Evolutionary conservation across 805 yeast species (phyloP), one percentile per base, ranked within the genome.

Genomic region (Myxozyma udenii): DNA sequence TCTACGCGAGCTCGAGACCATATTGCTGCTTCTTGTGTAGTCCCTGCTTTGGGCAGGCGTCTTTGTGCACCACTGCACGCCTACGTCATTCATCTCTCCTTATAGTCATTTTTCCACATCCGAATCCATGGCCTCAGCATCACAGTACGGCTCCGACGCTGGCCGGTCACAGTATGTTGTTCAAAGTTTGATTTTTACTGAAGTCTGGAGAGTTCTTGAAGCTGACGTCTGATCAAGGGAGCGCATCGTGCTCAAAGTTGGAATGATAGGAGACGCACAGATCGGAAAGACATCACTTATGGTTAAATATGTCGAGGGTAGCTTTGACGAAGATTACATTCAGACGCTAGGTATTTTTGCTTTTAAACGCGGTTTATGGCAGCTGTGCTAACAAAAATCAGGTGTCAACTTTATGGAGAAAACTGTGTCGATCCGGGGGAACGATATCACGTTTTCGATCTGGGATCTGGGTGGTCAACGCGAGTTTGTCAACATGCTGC

Each of bases 391-490:
- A 48, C 41, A 12, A 9, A 11, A 2, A 14, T 4, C 88, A 46
- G 98, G 98, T 4, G 97, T 93, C 49, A 91, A 91, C 66, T 90
- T 87, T 68, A 84, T 93, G 87, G 96, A 93, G 66, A 84, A 89
- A 62, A 83, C 85, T 53, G 86, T 91, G 25, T 83, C 81, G 53
- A 83, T 91, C 48, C 81, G 89, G 50, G 83, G 86, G 53, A 89
- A 96, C 2, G 88, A 87, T 60, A 87, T 91, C 50, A 84, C 93
- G 33, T 91, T 91, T 66, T 83, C 93, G 21, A 84, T 91, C 28
- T 91, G 96, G 95, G 98, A 91, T 69, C 72, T 91, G 11, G 98
- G 98, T 22, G 98, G 98, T 0, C 95, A 90, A 62, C 79, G 87
- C 46, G 97, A 93, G 68, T 91, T 88, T 70, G 87, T 89, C 48